Conservation (phyloP, 331 rosid genomes). For the Cydonia oblonga region DNA sequence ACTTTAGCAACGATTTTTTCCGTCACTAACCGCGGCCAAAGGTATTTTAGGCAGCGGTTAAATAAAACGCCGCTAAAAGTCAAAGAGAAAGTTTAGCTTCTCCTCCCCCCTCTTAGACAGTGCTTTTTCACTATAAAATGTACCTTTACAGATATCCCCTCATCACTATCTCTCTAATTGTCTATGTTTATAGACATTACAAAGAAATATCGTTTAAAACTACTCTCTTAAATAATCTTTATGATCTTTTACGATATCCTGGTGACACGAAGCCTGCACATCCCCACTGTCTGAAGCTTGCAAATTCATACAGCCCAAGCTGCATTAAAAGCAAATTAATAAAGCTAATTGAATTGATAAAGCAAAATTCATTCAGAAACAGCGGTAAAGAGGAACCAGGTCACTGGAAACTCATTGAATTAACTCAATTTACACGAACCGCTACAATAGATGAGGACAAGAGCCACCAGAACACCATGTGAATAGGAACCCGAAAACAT, state of each 20-base stretch:
- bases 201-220: background rate
- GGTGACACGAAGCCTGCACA: background rate
- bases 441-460: no score
- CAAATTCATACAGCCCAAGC: background rate
- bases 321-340: background rate
- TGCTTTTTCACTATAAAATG: background rate
- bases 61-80: background rate
- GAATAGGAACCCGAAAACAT: no score
- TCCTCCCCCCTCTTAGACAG: rapidly evolving
- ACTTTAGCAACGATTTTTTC: background rate
- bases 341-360: background rate
- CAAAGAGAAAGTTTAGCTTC: rapidly evolving
- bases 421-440: no score
- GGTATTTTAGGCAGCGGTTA: background rate
- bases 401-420: no score
- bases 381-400: background rate
- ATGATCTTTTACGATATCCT: background rate
- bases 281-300: background rate
- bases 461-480: no score
- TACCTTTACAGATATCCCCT: no score
- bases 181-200: background rate
- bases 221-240: background rate
- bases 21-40: background rate
- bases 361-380: background rate
- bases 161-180: background rate